Percentiles rank a stretch among this genome's conserved stretches.
These are phyloP conservation scores for Crucibulum laeve DNA, from an alignment of 768 basidiomycete genomes.

Conservation along the genomic window DNA sequence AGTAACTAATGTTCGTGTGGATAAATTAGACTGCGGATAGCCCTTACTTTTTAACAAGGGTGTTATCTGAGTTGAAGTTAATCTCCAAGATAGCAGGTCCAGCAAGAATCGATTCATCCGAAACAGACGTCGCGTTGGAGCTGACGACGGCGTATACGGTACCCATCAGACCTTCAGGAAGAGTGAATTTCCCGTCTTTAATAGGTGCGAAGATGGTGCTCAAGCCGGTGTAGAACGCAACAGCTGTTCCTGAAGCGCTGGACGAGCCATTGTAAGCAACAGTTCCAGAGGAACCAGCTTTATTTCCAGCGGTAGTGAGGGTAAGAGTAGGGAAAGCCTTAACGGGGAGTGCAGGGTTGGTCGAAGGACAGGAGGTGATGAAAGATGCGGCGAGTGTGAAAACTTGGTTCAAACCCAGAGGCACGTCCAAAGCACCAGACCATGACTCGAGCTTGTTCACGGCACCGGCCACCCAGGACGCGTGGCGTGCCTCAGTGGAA, in stretches of 20 bases:
- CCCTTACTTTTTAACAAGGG: too few species aligned
- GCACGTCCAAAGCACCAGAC: conserved; percentile 48
- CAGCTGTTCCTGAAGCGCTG: conserved; percentile 12
- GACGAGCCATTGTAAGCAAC: conserved; percentile 7
- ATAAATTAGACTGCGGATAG: too few species aligned
- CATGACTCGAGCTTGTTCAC: conserved; percentile 40
- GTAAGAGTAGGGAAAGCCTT: conserved; percentile 48
- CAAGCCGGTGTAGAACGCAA: conserved; percentile 42
- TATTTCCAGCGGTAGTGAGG: conserved; percentile 18
- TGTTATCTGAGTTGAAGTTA: too few species aligned
- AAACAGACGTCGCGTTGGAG: conserved; percentile 16
- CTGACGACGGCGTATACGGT: conserved; percentile 49
- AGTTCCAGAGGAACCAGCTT: conserved; percentile 14
- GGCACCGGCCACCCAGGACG: conserved; percentile 46
- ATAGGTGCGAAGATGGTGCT: conserved; percentile 25
- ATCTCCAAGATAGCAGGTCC: too few species aligned
- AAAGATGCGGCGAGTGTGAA: conserved; percentile 38
- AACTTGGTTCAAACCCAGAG: conserved; percentile 17
- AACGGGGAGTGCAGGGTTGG: conserved; percentile 49
- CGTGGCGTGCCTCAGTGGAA: conserved; percentile 56
- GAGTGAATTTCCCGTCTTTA: conserved; percentile 20
- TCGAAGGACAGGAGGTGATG: conserved; percentile 49
- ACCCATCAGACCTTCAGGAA: conserved; percentile 36
- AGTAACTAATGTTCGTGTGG: too few species aligned
- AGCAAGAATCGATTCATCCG: too few species aligned